Evolutionary conservation across 371 early-diverging fungal species (phyloP).

Genomic region (Basidiobolus meristosporus): DNA sequence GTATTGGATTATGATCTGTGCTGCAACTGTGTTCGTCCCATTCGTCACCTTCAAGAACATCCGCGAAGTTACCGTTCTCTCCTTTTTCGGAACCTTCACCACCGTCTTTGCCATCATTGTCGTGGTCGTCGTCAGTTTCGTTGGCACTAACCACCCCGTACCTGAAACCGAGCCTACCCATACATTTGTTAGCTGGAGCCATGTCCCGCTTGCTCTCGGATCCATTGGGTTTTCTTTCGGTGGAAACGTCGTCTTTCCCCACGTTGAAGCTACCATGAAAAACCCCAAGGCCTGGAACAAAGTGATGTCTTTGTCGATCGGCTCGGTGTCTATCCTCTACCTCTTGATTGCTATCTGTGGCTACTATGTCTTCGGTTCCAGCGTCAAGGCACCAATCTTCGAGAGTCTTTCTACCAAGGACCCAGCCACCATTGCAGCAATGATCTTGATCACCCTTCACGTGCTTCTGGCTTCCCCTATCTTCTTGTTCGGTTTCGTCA

Average conservation of each 20-base stretch:
- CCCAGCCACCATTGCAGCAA: constrained; percentile 32
- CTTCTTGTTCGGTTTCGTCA: constrained; percentile 44
- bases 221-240: too few species aligned
- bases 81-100: constrained; percentile 26
- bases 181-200: constrained; percentile 21
- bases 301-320: constrained; percentile 40
- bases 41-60: constrained; percentile 44
- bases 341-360: constrained; percentile 55
- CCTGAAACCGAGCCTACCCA: constrained; percentile 12
- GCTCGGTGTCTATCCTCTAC: constrained; percentile 58
- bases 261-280: too few species aligned
- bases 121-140: too few species aligned
- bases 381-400: constrained; percentile 48
- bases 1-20: constrained; percentile 39
- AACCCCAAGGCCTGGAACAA: constrained; percentile 52
- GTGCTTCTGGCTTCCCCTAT: constrained; percentile 67
- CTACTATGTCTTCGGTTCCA: constrained; percentile 60
- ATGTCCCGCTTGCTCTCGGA: constrained; percentile 9
- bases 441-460: constrained; percentile 59
- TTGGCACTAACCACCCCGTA: too few species aligned
- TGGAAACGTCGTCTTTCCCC: constrained; percentile 65
- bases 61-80: constrained; percentile 47
- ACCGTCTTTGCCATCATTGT: constrained; percentile 23
- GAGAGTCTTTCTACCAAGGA: constrained; percentile 46
- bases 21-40: constrained; percentile 42